Percentiles rank a stretch among this genome's conserved stretches.
Conservation (phyloP, 352 stramenopile species). For the Pythium grandisporangium region DNA sequence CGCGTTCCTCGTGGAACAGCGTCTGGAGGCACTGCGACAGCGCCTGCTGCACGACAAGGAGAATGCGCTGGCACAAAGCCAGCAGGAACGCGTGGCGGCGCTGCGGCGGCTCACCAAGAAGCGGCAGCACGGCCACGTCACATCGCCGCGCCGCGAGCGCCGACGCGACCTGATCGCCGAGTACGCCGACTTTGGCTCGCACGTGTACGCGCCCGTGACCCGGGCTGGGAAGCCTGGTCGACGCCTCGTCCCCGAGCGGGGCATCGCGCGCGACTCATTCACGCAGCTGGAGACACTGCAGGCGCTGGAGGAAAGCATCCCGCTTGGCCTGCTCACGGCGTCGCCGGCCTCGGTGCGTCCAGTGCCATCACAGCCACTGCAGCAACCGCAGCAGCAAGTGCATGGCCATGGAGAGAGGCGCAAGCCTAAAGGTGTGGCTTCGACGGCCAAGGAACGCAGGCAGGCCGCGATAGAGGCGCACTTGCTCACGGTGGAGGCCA, state of each 20-base stretch:
- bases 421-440: conserved; percentile 35
- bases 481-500: conserved; percentile 80
- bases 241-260: conserved; percentile 35
- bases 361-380: no score
- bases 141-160: conserved; percentile 19
- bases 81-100: conserved; percentile 81
- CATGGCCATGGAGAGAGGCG: conserved; percentile 36
- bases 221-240: conserved; percentile 50
- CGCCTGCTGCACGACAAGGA: conserved; percentile 68
- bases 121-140: conserved; percentile 41
- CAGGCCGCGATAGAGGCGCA: conserved; percentile 66
- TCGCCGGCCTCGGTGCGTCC: no score
- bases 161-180: conserved; percentile 86
- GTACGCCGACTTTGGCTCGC: conserved; percentile 77
- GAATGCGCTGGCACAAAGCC: conserved; percentile 63
- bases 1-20: conserved; percentile 88
- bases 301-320: conserved; percentile 57
- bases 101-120: conserved; percentile 88
- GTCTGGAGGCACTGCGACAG: conserved; percentile 84
- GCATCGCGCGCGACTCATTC: conserved; percentile 44
- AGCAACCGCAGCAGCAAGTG: no score
- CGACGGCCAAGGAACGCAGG: conserved; percentile 72
- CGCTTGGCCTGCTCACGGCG: conserved; percentile 35
- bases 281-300: conserved; percentile 39
- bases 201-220: conserved; percentile 78